Conservation (phyloP, 345 rosid species). For the Hirschfeldia incana region DNA sequence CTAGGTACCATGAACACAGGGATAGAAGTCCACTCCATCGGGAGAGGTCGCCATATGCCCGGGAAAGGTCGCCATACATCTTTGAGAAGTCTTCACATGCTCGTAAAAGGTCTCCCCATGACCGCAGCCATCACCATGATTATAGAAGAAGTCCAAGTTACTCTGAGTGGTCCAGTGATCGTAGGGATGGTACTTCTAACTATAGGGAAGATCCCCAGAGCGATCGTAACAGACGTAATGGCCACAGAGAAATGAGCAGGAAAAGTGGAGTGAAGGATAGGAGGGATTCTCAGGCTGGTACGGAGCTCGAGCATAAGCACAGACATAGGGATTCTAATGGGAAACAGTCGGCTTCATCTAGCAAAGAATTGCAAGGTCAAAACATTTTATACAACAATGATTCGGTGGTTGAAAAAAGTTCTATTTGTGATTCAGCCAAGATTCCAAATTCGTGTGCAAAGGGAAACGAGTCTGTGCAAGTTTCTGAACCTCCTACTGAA, state of each 20-base stretch:
- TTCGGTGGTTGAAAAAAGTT: slow-evolving; percentile 51
- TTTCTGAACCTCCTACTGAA: slow-evolving; percentile 54
- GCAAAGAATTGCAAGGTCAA: slow-evolving; percentile 65
- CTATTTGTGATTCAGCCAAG: slow-evolving; percentile 47
- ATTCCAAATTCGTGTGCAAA: slow-evolving; percentile 45
- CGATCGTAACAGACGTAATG: slow-evolving; percentile 55
- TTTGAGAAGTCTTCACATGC: slow-evolving; percentile 56
- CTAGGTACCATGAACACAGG: slow-evolving; percentile 62
- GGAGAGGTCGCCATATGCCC: slow-evolving; percentile 53
- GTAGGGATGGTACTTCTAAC: slow-evolving; percentile 67
- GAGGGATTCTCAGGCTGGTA: slow-evolving; percentile 51
- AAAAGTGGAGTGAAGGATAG: slow-evolving; percentile 65
- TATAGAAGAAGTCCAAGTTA: slow-evolving; percentile 79
- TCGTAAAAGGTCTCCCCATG: slow-evolving; percentile 76
- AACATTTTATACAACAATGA: slow-evolving; percentile 37
- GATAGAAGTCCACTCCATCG: slow-evolving; percentile 67
- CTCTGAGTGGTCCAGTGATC: slow-evolving; percentile 62
- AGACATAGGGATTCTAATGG: slow-evolving; percentile 50
- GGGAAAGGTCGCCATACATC: slow-evolving; percentile 52
- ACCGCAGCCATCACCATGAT: slow-evolving; percentile 63
- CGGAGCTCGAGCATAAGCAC: slow-evolving; percentile 61
- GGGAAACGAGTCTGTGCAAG: slow-evolving; percentile 51
- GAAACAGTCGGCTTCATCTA: slow-evolving; percentile 43
- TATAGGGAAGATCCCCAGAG: slow-evolving; percentile 60
- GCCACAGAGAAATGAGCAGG: slow-evolving; percentile 52